Percentiles rank a stretch among this genome's conserved stretches.
Evolutionary conservation across 2,329 filamentous ascomycete species (phyloP).

Genomic region (Clonostachys rosea): DNA sequence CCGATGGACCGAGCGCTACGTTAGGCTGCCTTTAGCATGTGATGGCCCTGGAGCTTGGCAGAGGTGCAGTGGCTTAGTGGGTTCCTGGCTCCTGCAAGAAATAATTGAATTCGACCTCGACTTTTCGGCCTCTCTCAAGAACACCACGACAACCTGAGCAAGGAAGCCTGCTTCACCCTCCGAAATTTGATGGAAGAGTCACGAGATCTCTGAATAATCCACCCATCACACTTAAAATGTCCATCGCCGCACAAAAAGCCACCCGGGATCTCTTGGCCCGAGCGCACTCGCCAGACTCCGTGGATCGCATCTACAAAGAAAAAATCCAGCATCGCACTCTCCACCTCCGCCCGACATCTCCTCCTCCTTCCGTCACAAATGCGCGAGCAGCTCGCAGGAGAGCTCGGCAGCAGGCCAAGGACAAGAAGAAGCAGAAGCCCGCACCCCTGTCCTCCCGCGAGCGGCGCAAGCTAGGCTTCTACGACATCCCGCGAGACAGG

Average conservation of each 20-base stretch:
- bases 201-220: too few species aligned
- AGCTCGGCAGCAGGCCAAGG: slow-evolving; percentile 37
- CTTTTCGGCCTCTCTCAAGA: too few species aligned
- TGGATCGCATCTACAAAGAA: slow-evolving; percentile 69
- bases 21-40: too few species aligned
- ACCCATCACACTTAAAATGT: too few species aligned
- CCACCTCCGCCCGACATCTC: slow-evolving; percentile 71
- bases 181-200: too few species aligned
- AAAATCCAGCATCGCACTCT: slow-evolving; percentile 81
- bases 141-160: too few species aligned
- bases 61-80: too few species aligned
- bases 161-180: too few species aligned
- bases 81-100: too few species aligned
- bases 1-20: too few species aligned
- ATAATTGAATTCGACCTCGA: too few species aligned
- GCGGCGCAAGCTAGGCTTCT: slow-evolving; percentile 67
- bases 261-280: slow-evolving; percentile 66
- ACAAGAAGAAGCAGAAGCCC: slow-evolving; percentile 44
- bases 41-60: too few species aligned
- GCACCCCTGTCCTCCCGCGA: slow-evolving; percentile 75
- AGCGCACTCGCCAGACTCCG: slow-evolving; percentile 72
- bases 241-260: slow-evolving; percentile 10
- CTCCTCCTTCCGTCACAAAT: slow-evolving; percentile 47
- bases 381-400: slow-evolving; percentile 53
- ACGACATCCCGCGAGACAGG: slow-evolving; percentile 66